These are phyloP conservation scores for Phtheirospermum japonicum DNA, from an alignment of 257 asterid species.

Conservation along the genomic window DNA sequence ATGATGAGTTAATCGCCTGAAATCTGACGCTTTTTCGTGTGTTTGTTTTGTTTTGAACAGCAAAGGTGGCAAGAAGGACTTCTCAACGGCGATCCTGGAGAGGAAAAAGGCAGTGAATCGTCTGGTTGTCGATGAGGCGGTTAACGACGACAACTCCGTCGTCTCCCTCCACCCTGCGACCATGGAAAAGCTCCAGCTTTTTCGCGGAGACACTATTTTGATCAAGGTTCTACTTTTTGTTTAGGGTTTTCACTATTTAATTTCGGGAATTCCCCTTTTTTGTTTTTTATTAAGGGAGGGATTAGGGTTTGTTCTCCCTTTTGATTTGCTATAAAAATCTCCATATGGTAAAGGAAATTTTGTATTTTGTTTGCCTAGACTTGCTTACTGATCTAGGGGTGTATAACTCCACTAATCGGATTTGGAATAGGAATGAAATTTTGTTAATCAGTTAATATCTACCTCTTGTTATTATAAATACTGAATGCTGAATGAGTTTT, in stretches of 20 bases:
- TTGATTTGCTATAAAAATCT: not conserved
- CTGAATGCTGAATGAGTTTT: no score
- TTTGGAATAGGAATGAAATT: not conserved
- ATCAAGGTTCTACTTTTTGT: conserved; percentile 43
- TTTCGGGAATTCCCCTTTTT: no score
- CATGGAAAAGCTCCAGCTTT: conserved; percentile 82
- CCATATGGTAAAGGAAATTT: not conserved
- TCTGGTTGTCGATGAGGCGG: conserved; percentile 80
- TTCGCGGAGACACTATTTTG: conserved; percentile 72
- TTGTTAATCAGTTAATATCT: not conserved
- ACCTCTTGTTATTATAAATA: no score
- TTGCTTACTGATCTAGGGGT: no score
- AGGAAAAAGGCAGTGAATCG: conserved; percentile 76
- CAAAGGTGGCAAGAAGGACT: conserved; percentile 63
- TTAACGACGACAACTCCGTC: conserved; percentile 79
- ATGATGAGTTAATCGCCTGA: conserved; percentile 18
- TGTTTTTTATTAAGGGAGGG: no score
- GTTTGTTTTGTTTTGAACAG: conserved; percentile 33
- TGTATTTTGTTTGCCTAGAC: no score
- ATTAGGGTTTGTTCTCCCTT: conserved; percentile 3
- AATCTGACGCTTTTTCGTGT: conserved; percentile 8
- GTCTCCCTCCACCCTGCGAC: conserved; percentile 70
- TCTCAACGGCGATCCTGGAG: conserved; percentile 81
- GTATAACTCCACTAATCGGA: not conserved
- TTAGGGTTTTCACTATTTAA: no score